Evolutionary conservation across 2,329 filamentous ascomycete species (phyloP).

Genomic region (Clarireedia homoeocarpa): DNA sequence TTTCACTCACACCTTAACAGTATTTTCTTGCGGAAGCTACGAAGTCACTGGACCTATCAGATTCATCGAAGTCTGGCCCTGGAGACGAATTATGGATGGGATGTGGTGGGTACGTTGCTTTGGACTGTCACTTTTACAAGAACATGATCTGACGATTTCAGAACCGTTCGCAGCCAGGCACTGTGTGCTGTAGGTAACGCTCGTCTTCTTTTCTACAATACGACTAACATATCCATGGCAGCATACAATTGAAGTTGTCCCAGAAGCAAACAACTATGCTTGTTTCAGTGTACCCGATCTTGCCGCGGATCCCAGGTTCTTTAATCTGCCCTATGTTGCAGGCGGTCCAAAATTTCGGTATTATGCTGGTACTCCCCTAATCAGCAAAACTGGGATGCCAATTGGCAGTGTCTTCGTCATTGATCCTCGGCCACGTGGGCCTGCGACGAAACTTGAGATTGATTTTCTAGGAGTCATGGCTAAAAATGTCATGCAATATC

Average conservation of each 20-base stretch:
- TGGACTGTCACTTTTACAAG: not conserved
- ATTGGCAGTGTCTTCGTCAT: slow-evolving; percentile 53
- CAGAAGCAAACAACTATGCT: slow-evolving; percentile 8
- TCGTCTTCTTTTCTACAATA: not conserved
- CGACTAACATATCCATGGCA: not conserved
- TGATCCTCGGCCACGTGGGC: slow-evolving; percentile 44
- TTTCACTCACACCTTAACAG: slow-evolving; percentile 24
- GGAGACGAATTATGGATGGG: slow-evolving; percentile 11
- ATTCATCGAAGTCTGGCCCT: slow-evolving; percentile 9
- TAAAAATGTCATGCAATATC: slow-evolving; percentile 47
- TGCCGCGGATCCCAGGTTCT: slow-evolving; percentile 6
- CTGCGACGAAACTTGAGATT: slow-evolving; percentile 35
- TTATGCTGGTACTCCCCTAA: slow-evolving; percentile 13
- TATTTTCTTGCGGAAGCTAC: slow-evolving; percentile 43
- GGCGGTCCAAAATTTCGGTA: slow-evolving; percentile 11
- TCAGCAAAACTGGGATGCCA: slow-evolving; percentile 4
- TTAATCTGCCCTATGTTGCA: slow-evolving; percentile 13
- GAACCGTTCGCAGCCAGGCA: slow-evolving; percentile 9
- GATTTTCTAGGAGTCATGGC: slow-evolving; percentile 48
- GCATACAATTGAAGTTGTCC: slow-evolving; percentile 10
- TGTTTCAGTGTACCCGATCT: slow-evolving; percentile 14
- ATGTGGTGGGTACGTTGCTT: slow-evolving; percentile 8
- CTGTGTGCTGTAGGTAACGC: slow-evolving; percentile 9
- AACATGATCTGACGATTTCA: not conserved
- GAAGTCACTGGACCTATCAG: slow-evolving; percentile 29